These are phyloP conservation scores for Trichosporon coremiiforme DNA, from an alignment of 1,284 basidiomycete species.

Conservation along the genomic window DNA sequence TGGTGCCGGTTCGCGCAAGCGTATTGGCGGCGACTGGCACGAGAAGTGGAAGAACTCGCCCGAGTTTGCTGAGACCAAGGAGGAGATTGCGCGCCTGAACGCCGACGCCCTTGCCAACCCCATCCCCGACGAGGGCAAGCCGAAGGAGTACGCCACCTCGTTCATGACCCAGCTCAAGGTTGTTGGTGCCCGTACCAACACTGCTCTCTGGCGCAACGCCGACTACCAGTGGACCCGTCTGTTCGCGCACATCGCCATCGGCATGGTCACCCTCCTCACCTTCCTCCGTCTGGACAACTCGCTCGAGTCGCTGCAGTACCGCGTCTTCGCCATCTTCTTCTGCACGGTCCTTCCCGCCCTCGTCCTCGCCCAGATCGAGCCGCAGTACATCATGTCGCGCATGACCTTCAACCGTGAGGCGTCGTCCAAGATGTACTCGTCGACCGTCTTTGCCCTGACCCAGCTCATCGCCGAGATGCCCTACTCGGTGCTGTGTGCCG, in stretches of 20 bases:
- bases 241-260: conserved; percentile 74
- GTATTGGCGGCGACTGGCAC: conserved; percentile 72
- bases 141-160: conserved; percentile 62
- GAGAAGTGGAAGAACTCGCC: conserved; percentile 67
- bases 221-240: conserved; percentile 72
- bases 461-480: conserved; percentile 79
- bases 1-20: conserved; percentile 69
- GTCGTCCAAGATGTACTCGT: conserved; percentile 59
- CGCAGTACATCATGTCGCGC: conserved; percentile 80
- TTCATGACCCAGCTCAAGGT: conserved; percentile 76
- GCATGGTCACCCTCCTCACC: conserved; percentile 76
- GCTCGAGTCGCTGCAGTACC: conserved; percentile 75
- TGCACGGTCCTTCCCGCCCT: conserved; percentile 50
- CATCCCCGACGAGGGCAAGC: conserved; percentile 44
- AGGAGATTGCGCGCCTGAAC: conserved; percentile 59
- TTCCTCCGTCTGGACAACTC: conserved; percentile 76
- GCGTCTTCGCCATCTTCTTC: conserved; percentile 66
- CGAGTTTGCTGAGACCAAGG: conserved; percentile 55
- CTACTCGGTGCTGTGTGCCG: conserved; percentile 64
- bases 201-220: conserved; percentile 76
- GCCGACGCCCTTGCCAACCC: conserved; percentile 54
- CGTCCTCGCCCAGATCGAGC: conserved; percentile 65
- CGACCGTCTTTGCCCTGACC: conserved; percentile 71
- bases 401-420: conserved; percentile 62
- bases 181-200: conserved; percentile 72